Conservation (phyloP, 108 stramenopile species). For the Poteriospumella lacustris region DNA sequence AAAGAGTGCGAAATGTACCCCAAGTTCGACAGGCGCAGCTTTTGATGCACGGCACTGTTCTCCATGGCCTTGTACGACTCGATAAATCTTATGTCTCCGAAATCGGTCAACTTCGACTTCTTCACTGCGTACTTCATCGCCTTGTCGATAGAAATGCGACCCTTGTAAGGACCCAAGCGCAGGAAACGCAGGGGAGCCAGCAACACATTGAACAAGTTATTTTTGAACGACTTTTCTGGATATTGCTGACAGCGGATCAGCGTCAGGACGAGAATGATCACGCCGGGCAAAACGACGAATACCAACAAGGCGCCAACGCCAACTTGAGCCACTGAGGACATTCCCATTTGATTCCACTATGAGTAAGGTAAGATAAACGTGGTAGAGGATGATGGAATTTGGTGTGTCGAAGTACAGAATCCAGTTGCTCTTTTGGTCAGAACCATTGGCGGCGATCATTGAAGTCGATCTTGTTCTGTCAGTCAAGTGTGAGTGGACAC, state of each 20-base stretch:
- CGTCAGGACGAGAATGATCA: background rate
- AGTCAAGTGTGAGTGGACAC: too few relatives aligned
- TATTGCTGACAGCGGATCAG: background rate
- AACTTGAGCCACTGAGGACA: too few relatives aligned
- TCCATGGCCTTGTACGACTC: background rate
- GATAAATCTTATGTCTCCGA: constrained; percentile 1
- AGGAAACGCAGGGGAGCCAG: background rate
- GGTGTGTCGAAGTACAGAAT: too few relatives aligned
- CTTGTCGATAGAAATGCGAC: constrained; percentile 1
- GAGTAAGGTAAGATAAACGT: too few relatives aligned
- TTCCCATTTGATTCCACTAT: too few relatives aligned
- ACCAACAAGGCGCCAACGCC: background rate
- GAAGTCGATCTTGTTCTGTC: too few relatives aligned
- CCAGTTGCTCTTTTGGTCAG: too few relatives aligned
- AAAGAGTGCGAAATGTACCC: background rate
- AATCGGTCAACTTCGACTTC: constrained; percentile 23
- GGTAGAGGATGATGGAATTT: too few relatives aligned
- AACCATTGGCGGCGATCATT: too few relatives aligned
- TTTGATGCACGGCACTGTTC: background rate
- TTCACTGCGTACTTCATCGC: constrained; percentile 24
- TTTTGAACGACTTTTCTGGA: background rate
- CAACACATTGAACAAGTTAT: background rate
- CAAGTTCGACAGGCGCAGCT: background rate
- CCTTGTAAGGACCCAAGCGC: background rate
- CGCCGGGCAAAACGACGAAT: background rate